Evolutionary conservation across 805 yeast species (phyloP).

Genomic region (Pichia manshurica): DNA sequence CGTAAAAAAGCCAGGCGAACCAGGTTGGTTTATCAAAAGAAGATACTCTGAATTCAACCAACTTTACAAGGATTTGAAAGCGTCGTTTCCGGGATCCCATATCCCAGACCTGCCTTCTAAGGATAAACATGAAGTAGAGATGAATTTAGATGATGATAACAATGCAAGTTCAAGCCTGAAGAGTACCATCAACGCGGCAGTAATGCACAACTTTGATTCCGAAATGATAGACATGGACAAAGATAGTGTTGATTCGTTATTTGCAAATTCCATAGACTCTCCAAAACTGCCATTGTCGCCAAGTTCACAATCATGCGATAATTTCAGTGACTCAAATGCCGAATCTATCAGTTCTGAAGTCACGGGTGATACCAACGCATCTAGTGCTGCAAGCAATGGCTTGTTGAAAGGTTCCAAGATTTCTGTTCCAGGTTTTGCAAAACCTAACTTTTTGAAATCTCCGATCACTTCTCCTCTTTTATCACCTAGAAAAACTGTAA

Average conservation of each 20-base stretch:
- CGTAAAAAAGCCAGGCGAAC: constrained; percentile 32
- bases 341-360: neutral
- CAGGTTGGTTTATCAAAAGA: constrained; percentile 47
- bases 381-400: neutral
- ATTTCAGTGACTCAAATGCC: neutral
- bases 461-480: constrained; percentile 6
- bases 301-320: neutral
- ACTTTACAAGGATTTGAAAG: constrained; percentile 47
- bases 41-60: constrained; percentile 63
- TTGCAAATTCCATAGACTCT: neutral
- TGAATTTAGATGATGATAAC: constrained; percentile 14
- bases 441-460: constrained; percentile 6
- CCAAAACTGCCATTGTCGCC: neutral
- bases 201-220: neutral
- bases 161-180: neutral
- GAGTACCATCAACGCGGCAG: neutral
- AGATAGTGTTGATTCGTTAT: constrained; percentile 7
- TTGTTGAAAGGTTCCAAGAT: constrained; percentile 6
- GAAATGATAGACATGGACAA: constrained; percentile 7
- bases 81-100: constrained; percentile 62
- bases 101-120: constrained; percentile 35
- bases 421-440: neutral
- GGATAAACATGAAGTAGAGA: constrained; percentile 21
- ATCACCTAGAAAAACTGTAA: neutral
- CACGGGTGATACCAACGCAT: neutral